These are phyloP conservation scores for Cichorium intybus DNA, from an alignment of 140 eudicot species.

Conservation along the genomic window DNA sequence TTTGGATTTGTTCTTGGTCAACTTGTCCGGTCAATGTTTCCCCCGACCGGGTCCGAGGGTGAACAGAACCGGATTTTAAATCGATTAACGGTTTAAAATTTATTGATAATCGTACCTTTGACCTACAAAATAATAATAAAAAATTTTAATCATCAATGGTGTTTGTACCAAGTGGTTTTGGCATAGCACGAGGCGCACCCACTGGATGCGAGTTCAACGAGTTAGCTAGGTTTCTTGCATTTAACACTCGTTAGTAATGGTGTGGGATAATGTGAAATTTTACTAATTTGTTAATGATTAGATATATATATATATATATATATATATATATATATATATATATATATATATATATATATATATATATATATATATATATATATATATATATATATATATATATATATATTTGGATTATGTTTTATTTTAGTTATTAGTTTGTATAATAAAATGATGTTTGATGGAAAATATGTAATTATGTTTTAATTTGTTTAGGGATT, in stretches of 20 bases:
- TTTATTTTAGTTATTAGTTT: no score
- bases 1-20: not conserved
- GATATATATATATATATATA: no score
- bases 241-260: not conserved
- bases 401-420: no score
- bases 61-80: not conserved
- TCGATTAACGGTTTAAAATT: not conserved
- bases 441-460: no score
- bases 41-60: not conserved
- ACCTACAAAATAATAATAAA: not conserved
- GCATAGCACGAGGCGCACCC: conserved; percentile 3
- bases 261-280: no score
- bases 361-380: no score
- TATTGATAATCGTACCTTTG: not conserved
- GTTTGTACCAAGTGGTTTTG: not conserved
- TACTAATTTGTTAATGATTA: not conserved
- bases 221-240: not conserved
- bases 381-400: no score
- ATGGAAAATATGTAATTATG: no score
- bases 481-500: no score
- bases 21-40: conserved; percentile 10
- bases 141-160: not conserved
- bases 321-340: no score
- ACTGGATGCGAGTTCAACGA: not conserved
- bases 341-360: no score